phyloP scores from a whole-genome alignment of 2,329 filamentous ascomycete species.

The Arthrobotrys sphaeroides region DNA sequence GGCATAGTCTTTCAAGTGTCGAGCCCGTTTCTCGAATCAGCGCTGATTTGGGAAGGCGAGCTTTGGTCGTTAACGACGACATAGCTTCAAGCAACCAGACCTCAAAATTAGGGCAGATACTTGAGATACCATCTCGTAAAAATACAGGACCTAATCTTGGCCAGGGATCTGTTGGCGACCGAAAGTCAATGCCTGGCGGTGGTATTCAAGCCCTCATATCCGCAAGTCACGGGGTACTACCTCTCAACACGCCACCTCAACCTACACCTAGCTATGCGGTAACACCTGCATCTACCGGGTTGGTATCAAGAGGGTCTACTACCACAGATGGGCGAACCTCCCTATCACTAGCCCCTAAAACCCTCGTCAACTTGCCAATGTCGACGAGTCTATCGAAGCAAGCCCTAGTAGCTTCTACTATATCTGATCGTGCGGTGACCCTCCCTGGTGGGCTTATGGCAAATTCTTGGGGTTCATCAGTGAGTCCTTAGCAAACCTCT shows the following conservation, averaged over 20 bases:
- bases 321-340: background rate
- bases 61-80: constrained; percentile 73
- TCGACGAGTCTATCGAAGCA: constrained; percentile 56
- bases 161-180: constrained; percentile 57
- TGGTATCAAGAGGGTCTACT: constrained; percentile 16
- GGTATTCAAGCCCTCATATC: constrained; percentile 88
- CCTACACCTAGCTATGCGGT: constrained; percentile 59
- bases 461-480: constrained; percentile 50
- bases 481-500: background rate
- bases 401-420: constrained; percentile 54
- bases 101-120: constrained; percentile 70
- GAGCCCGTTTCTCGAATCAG: constrained; percentile 54
- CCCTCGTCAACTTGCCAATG: constrained; percentile 55
- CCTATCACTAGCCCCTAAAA: constrained; percentile 53
- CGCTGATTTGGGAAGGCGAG: constrained; percentile 71
- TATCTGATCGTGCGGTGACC: constrained; percentile 3
- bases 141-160: background rate
- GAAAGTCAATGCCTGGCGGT: constrained; percentile 65
- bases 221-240: constrained; percentile 80
- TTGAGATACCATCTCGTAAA: constrained; percentile 38
- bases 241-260: constrained; percentile 67
- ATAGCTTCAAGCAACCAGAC: constrained; percentile 69
- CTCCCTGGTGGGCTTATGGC: constrained; percentile 43
- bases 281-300: constrained; percentile 28
- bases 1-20: constrained; percentile 66